These are phyloP conservation scores for Solanum habrochaites DNA, from an alignment of 257 asterid species.

Conservation along the genomic window DNA sequence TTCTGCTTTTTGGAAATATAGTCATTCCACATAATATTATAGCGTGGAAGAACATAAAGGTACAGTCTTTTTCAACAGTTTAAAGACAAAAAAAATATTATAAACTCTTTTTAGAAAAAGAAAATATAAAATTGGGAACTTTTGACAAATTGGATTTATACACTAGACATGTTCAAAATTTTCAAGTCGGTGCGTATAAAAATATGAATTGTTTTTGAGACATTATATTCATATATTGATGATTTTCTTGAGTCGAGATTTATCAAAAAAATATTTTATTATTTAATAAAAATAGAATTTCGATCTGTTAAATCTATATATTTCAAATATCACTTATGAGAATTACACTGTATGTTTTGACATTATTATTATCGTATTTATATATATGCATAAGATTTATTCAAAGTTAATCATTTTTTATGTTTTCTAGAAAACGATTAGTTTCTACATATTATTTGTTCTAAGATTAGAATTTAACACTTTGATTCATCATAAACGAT, in stretches of 20 bases:
- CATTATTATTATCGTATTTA: no score
- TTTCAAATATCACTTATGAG: neutral
- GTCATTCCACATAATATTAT: neutral
- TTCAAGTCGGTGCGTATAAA: neutral
- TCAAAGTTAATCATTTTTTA: rapidly evolving
- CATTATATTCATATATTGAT: neutral
- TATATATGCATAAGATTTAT: no score
- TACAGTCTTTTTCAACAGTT: neutral
- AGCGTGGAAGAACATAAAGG: neutral
- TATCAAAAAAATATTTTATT: neutral
- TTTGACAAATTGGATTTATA: neutral
- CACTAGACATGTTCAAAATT: neutral
- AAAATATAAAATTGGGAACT: neutral
- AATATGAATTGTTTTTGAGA: neutral
- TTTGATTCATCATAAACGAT: neutral
- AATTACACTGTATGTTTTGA: no score
- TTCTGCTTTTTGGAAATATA: neutral
- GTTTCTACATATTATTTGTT: no score
- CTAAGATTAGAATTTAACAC: rapidly evolving
- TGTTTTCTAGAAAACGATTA: no score
- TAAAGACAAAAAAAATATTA: neutral
- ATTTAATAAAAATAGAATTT: neutral
- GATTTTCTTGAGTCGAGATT: neutral
- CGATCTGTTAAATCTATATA: neutral
- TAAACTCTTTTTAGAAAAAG: neutral